Base-by-base conservation (phyloP, 371 early-diverging fungal species). In the Mucor piriformis region DNA sequence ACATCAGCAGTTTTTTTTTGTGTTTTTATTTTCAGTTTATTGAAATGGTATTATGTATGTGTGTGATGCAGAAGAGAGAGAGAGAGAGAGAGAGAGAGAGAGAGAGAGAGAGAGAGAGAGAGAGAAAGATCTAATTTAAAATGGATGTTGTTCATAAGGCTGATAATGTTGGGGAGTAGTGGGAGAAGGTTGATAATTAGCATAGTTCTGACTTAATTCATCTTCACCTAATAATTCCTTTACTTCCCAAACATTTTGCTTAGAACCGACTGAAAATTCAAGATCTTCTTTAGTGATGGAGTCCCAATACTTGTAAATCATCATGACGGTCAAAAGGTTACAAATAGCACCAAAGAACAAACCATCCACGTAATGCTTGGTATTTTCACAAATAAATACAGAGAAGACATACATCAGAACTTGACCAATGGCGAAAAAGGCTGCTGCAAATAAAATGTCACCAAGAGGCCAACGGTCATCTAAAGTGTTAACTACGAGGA, bases 221-320 rank as follows among this genome's bases (percentile, higher is more conserved):
- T 81, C 84, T 32, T 84, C 83, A 20, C 66, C 74, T 49, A 82
- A 56, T 38, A 81, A 74, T 66, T 93, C 93, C 73, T 90, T 89
- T 52, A 92, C 88, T 77, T 95, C 95, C 71, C 71, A 70, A 4
- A 70, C 67, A 27, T 70, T 70, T 42, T 70, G 71, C 37, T 72
- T 89, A 18, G 89, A 83, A 49, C 87, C 89, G 10, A 93, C 92
- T 38, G 85, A 80, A 61, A 92, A 94, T 73, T 94, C 94, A 23
- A 94, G 76, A 61, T 94, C 94, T 72, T 94, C 94, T 72, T 92
- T 93, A 37, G 94, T 94, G 68, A 94, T 93, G n/a, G 85, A 84
- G 71, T 94, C 94, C 94, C 94, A 94, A 74, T 88, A 94, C 74
- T 94, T 94, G 82, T 94, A 94, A 7, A 93, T 85, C 93, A 94